These are phyloP conservation scores for Globisporangium irregulare DNA, from an alignment of 352 stramenopile genomes.

Conservation along the genomic window DNA sequence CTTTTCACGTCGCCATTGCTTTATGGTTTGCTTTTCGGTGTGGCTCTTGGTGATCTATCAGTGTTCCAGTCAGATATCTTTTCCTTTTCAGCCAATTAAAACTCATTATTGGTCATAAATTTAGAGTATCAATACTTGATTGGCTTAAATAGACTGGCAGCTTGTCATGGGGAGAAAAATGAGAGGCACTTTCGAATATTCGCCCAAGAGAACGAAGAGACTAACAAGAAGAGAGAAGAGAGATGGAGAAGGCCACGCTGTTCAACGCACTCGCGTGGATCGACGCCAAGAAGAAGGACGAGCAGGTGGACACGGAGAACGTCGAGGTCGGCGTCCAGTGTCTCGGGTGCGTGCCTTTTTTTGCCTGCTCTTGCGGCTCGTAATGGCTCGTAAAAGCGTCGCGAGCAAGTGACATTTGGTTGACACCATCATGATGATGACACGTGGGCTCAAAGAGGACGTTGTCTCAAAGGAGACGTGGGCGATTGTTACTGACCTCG, in stretches of 20 bases:
- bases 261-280: conserved; percentile 78
- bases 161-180: conserved; percentile 8
- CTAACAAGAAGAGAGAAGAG: conserved; percentile 1
- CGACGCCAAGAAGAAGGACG: conserved; percentile 57
- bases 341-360: conserved; percentile 36
- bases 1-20: background rate
- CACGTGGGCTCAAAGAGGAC: background rate
- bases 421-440: background rate
- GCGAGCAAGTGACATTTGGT: background rate
- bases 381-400: background rate
- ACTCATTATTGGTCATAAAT: background rate
- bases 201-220: conserved; percentile 1
- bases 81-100: conserved; percentile 9
- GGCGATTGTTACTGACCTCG: background rate
- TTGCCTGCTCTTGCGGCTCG: background rate
- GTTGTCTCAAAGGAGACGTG: no score
- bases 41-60: conserved; percentile 7
- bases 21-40: background rate
- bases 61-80: background rate
- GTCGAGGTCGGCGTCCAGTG: conserved; percentile 66
- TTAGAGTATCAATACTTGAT: conserved; percentile 6
- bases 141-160: conserved; percentile 8
- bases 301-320: conserved; percentile 51
- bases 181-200: conserved; percentile 19
- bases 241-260: conserved; percentile 34